phyloP scores from a whole-genome alignment of 768 basidiomycete species.

The Auricularia cornea region DNA sequence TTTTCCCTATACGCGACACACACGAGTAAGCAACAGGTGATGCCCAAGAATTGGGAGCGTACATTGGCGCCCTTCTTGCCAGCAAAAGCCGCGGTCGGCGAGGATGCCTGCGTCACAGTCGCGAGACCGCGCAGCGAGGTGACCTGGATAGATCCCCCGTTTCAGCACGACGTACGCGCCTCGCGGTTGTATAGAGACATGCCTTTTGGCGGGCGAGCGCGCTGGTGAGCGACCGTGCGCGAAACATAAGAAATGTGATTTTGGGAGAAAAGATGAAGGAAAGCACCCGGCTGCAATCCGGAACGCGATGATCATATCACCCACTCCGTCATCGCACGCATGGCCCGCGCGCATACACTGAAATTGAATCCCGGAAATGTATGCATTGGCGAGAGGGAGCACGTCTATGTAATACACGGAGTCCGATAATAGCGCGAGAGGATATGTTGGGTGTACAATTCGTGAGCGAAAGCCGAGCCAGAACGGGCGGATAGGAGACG shows the following conservation, averaged over 20 bases:
- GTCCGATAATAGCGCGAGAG: background rate
- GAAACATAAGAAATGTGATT: conserved; percentile 41
- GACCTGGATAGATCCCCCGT: conserved; percentile 10
- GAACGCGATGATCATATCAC: background rate
- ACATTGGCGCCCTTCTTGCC: conserved; percentile 85
- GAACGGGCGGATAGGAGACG: conserved; percentile 7
- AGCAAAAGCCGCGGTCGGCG: conserved; percentile 84
- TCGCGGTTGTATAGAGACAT: conserved; percentile 10
- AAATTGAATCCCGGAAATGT: background rate
- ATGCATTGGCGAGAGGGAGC: background rate
- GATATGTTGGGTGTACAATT: background rate
- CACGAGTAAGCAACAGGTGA: conserved; percentile 1
- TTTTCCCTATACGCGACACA: conserved; percentile 59
- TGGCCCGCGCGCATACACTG: background rate
- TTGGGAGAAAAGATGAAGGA: conserved; percentile 19
- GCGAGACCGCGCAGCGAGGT: conserved; percentile 1
- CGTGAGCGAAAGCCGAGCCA: conserved; percentile 10
- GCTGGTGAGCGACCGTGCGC: conserved; percentile 44
- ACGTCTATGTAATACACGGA: background rate
- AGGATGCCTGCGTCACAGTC: background rate
- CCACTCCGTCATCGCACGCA: background rate
- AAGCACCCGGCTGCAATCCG: conserved; percentile 4
- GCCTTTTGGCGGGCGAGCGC: conserved; percentile 44
- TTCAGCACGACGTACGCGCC: conserved; percentile 7
- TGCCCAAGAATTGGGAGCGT: conserved; percentile 24